A percentile compares a stretch with the other conserved stretches of the same genome.
Conservation (phyloP, 148 eudicot species). For the Chenopodium quinoa region DNA sequence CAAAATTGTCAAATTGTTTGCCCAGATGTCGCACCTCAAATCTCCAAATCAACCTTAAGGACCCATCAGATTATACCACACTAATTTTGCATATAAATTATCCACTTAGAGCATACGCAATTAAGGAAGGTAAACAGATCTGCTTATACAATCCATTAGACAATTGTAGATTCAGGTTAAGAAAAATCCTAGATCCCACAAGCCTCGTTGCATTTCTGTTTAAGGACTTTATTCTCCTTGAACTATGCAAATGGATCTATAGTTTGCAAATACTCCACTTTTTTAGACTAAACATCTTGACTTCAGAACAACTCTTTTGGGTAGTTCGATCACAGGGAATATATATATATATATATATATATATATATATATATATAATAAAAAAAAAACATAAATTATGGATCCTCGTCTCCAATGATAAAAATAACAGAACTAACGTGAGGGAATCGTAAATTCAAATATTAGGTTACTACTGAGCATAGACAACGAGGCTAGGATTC, state of each 20-base stretch:
- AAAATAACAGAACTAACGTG: neutral
- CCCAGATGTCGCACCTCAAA: neutral
- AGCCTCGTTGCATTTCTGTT: neutral
- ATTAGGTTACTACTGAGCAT: neutral
- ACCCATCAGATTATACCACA: neutral
- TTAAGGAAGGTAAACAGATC: neutral
- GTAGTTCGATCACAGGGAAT: neutral
- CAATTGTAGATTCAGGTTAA: neutral
- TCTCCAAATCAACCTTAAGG: neutral
- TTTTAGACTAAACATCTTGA: neutral
- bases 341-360: neutral
- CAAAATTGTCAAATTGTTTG: neutral
- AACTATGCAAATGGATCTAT: neutral
- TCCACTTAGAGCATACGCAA: neutral
- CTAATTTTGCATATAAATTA: neutral
- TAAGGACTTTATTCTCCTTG: neutral
- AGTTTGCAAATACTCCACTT: too few species aligned
- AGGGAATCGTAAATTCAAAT: neutral
- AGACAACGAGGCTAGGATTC: neutral
- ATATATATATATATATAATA: neutral
- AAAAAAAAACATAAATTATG: too few species aligned
- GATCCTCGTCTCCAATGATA: neutral
- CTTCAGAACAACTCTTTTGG: neutral
- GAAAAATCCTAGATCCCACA: neutral
- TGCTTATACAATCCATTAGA: neutral